These are phyloP conservation scores for Macrophomina tecta DNA, from an alignment of 2,329 filamentous ascomycete species.

Conservation along the genomic window DNA sequence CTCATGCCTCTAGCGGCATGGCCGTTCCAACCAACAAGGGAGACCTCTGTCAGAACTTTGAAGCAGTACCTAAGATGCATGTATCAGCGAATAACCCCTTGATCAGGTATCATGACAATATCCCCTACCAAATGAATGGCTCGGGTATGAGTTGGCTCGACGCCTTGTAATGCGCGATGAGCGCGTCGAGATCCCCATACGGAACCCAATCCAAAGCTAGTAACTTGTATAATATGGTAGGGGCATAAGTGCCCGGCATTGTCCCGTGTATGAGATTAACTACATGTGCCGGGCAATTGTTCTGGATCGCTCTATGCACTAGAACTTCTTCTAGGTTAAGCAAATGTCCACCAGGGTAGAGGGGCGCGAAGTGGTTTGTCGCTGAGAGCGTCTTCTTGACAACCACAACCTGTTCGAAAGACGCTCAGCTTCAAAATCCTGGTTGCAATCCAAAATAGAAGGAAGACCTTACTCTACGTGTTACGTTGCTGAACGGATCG, in stretches of 20 bases:
- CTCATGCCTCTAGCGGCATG: not conserved
- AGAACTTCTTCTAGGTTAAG: not conserved
- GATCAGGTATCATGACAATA: too few species aligned
- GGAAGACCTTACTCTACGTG: not conserved
- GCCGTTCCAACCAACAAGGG: not conserved
- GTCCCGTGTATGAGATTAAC: not conserved
- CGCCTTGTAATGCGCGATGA: not conserved
- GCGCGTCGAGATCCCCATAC: not conserved
- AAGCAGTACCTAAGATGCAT: not conserved
- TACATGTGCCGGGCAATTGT: not conserved
- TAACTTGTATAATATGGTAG: not conserved
- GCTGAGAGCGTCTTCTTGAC: not conserved
- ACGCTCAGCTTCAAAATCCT: not conserved
- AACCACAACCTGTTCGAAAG: not conserved
- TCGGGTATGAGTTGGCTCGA: not conserved
- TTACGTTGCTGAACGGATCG: not conserved
- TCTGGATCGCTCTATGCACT: not conserved
- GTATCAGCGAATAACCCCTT: not conserved
- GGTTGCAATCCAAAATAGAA: too few species aligned
- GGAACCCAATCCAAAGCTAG: not conserved
- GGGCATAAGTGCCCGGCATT: not conserved
- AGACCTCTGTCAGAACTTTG: not conserved
- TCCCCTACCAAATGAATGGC: not conserved
- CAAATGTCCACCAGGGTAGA: not conserved
- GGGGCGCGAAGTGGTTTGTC: not conserved